These are phyloP conservation scores for Moricandia moricandioides DNA, from an alignment of 345 rosid genomes.

Conservation along the genomic window DNA sequence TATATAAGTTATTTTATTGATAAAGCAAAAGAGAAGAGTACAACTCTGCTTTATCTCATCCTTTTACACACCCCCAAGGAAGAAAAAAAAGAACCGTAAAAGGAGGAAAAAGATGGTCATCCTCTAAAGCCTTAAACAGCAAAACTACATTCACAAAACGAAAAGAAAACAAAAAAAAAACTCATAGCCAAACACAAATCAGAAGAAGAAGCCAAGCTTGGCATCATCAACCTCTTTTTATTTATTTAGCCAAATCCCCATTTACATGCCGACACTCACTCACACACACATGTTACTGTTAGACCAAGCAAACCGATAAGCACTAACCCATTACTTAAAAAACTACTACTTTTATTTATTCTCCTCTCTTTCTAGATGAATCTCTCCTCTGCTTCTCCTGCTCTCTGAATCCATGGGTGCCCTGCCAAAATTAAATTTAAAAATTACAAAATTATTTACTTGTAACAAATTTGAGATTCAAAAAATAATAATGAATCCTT, in stretches of 20 bases:
- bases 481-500: background rate
- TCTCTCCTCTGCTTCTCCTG: constrained; percentile 47
- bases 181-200: constrained; percentile 30
- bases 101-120: constrained; percentile 42
- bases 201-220: background rate
- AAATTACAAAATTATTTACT: background rate
- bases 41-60: constrained; percentile 28
- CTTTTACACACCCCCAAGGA: constrained; percentile 25
- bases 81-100: constrained; percentile 24
- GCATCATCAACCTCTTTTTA: background rate
- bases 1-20: constrained; percentile 12
- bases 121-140: constrained; percentile 19
- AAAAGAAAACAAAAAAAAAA: constrained; percentile 9
- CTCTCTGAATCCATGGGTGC: constrained; percentile 61
- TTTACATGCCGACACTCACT: constrained; percentile 14
- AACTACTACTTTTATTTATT: constrained; percentile 2
- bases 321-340: background rate
- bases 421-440: constrained; percentile 33
- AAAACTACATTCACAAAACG: background rate
- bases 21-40: constrained; percentile 4
- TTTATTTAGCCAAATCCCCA: constrained; percentile 15
- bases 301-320: background rate
- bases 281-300: constrained; percentile 19
- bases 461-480: background rate
- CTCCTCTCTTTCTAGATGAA: constrained; percentile 15